Conservation (phyloP, 306 rosid genomes). For the Lupinus albus region DNA sequence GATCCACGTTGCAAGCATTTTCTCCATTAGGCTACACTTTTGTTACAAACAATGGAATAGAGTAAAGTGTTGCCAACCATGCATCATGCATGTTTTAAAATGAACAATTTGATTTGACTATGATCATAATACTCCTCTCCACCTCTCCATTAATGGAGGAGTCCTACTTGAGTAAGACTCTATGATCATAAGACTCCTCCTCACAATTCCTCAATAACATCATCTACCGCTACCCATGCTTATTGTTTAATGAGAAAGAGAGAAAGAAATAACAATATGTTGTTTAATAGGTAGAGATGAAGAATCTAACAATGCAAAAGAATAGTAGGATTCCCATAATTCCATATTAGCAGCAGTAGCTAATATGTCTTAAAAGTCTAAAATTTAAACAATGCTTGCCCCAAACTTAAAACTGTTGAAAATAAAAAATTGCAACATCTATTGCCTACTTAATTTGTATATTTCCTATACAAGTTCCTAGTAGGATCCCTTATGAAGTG, state of each 20-base stretch:
- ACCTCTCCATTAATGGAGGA: too few species aligned
- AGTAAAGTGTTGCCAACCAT: background rate
- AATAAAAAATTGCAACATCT: conserved; percentile 43
- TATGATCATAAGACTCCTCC: too few species aligned
- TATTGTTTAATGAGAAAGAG: background rate
- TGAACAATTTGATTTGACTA: background rate
- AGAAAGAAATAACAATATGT: background rate
- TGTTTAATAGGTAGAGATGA: conserved; percentile 23
- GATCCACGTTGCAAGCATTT: background rate
- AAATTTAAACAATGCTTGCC: conserved; percentile 57
- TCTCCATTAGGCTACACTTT: background rate
- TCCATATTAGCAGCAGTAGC: conserved; percentile 43
- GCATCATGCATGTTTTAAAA: conserved; percentile 24
- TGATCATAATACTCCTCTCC: too few species aligned
- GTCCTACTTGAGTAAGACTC: too few species aligned
- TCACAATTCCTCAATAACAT: too few species aligned
- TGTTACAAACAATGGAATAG: background rate
- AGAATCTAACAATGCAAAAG: conserved; percentile 51
- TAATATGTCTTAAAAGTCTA: conserved; percentile 47
- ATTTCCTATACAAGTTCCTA: conserved; percentile 56
- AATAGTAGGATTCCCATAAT: conserved; percentile 47
- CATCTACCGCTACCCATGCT: too few species aligned
- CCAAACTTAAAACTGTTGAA: conserved; percentile 37
- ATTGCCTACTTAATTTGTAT: conserved; percentile 40
- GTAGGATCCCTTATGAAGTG: conserved; percentile 28